Evolutionary conservation across 1,139 yeast species (phyloP).

Genomic region (Blastobotrys serpentis): DNA sequence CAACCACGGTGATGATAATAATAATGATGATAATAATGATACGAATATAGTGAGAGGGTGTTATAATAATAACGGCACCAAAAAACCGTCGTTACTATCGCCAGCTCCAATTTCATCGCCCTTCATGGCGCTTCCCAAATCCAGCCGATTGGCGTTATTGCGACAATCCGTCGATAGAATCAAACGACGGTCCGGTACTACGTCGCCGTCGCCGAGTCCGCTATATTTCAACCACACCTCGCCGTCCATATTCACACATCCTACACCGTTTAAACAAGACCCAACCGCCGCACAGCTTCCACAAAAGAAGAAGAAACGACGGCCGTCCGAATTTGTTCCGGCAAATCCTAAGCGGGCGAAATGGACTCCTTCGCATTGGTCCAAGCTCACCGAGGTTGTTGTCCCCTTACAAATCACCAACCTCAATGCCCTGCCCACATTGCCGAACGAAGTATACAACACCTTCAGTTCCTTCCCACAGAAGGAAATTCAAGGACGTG

Average conservation of each 20-base stretch:
- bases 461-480: slow-evolving; percentile 18
- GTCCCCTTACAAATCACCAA: slow-evolving; percentile 7
- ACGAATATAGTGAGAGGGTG: not conserved
- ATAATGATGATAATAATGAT: slow-evolving; percentile 19
- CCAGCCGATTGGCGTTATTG: slow-evolving; percentile 11
- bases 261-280: not conserved
- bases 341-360: slow-evolving; percentile 4
- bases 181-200: slow-evolving; percentile 1
- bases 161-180: slow-evolving; percentile 7
- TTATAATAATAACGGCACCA: not conserved
- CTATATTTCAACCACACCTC: not conserved
- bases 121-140: slow-evolving; percentile 12
- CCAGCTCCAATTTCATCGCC: slow-evolving; percentile 5
- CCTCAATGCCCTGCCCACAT: slow-evolving; percentile 17
- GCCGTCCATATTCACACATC: not conserved
- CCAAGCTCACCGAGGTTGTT: not conserved
- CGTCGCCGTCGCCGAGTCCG: slow-evolving; percentile 1
- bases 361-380: slow-evolving; percentile 13
- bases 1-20: slow-evolving; percentile 12
- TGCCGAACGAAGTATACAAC: slow-evolving; percentile 18
- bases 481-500: slow-evolving; percentile 21
- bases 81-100: not conserved
- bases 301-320: not conserved
- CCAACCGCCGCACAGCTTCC: too few relatives aligned
- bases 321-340: slow-evolving; percentile 2